Base-by-base conservation (phyloP, 2,329 filamentous ascomycete species). In the Fusarium drepaniforme region DNA sequence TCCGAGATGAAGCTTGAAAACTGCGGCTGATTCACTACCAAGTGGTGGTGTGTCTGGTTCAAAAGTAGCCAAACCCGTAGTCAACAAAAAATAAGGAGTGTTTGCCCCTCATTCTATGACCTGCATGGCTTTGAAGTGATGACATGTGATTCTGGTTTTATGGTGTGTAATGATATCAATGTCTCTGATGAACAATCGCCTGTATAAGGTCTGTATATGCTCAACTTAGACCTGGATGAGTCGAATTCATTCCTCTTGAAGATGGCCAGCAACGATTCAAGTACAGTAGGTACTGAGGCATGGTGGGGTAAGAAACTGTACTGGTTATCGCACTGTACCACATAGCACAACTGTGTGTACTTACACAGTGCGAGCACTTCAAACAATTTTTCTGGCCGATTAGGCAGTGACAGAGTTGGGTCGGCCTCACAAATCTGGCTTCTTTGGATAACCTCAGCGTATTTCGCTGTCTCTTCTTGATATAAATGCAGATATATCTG, bases 21-120 rank as follows among this genome's bases (percentile, higher is more conserved):
- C 74, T 79, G 64, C 72, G 76, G 77, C 60, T 33, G 70, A 73
- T 75, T 75, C 71, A 71, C 71, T 64, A 70, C 76, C 78, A 79
- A 79, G 78, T 79, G 78, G 78, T 63, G 63, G 76, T 77, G 75
- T 58, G 66, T 75, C 69, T 70, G 71, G 72, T 76, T 73, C 42
- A 64, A 73, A 38, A 68, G 59, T 64, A 70, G 65, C 74, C 78
- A 70, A 63, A 64, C 38, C 73, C 75, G 77, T 80, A 80, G 78
- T 73, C 35, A 71, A 73, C 64, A 68, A 76, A 76, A 77, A 80
- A 75, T 59, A 76, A 66, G 66, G 71, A 74, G 67, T 65, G 60
- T 57, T 68, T 72, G 64, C 65, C 68, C 64, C 73, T 75, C 73
- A 72, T 63, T 49, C 12, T 33, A 75, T 70, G 70, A 33, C 30